Conservation (phyloP, 2,329 filamentous ascomycete species). For the Talaromyces sp. region DNA sequence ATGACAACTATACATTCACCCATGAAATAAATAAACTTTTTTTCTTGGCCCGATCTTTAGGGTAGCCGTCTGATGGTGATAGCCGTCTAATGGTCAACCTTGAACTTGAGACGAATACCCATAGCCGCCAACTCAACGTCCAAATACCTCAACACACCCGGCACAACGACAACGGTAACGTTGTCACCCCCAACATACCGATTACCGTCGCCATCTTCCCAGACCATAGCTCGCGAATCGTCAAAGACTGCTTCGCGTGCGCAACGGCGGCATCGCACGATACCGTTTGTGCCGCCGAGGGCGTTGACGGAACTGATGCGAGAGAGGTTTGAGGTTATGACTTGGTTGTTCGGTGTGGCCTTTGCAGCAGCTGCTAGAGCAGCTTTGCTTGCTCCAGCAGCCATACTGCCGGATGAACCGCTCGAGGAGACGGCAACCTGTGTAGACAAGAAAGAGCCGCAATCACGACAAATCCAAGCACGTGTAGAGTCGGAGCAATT, state of each 20-base stretch:
- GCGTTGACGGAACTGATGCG: conserved; percentile 59
- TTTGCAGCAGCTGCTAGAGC: conserved; percentile 33
- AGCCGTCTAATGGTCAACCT: conserved; percentile 56
- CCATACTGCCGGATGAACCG: conserved; percentile 28
- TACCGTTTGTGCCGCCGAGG: conserved; percentile 57
- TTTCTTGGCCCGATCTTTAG: too few species aligned
- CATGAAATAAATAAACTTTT: not conserved
- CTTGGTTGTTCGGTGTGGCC: conserved; percentile 31
- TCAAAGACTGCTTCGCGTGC: conserved; percentile 62
- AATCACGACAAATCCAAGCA: conserved; percentile 83
- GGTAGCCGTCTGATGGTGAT: conserved; percentile 37
- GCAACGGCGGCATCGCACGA: conserved; percentile 77
- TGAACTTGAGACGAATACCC: conserved; percentile 93
- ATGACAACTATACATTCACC: not conserved
- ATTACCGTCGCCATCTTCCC: conserved; percentile 86
- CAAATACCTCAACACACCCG: conserved; percentile 86
- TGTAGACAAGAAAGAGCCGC: conserved; percentile 86
- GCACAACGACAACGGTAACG: conserved; percentile 87
- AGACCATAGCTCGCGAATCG: conserved; percentile 69
- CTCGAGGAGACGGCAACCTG: conserved; percentile 53
- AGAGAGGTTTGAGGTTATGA: conserved; percentile 2
- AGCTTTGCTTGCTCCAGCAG: conserved; percentile 27
- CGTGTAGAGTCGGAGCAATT: conserved; percentile 95
- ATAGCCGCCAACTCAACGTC: conserved; percentile 95
- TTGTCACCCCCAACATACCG: conserved; percentile 87